Evolutionary conservation across 805 yeast species (phyloP).

Genomic region (Kluyveromyces aestuarii): DNA sequence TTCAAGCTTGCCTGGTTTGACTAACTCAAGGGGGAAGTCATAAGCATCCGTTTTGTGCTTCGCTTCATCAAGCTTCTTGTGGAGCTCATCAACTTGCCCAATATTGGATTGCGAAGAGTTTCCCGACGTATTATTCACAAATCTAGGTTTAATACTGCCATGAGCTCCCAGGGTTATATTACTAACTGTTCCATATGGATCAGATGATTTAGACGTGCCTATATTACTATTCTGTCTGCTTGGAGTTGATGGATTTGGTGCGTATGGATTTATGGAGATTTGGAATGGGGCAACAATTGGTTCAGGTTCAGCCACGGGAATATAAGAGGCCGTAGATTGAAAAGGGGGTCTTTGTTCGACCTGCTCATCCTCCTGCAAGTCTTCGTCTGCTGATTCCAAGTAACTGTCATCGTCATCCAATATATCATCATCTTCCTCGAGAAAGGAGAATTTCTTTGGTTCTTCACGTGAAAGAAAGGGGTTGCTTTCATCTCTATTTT

Average conservation of each 20-base stretch:
- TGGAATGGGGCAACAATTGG: neutral
- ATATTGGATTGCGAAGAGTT: neutral
- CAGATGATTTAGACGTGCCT: neutral
- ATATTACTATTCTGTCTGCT: neutral
- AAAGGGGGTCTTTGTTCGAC: neutral
- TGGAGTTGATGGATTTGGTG: neutral
- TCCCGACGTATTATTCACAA: neutral
- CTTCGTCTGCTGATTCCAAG: conserved; percentile 26
- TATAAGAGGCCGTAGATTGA: neutral
- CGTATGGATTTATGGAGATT: neutral
- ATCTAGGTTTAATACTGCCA: neutral
- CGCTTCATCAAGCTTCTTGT: conserved; percentile 32
- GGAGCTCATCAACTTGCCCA: conserved; percentile 5
- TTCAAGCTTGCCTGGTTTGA: conserved; percentile 22
- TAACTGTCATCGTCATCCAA: conserved; percentile 32
- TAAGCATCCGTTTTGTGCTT: conserved; percentile 68
- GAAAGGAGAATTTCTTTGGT: conserved; percentile 29
- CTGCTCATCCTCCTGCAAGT: neutral
- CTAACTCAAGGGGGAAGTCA: conserved; percentile 56
- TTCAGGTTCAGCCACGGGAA: neutral
- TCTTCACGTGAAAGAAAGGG: neutral
- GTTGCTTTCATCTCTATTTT: neutral
- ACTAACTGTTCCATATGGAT: neutral
- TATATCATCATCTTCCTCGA: conserved; percentile 38
- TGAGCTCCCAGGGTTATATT: neutral